Evolutionary conservation across 2,329 filamentous ascomycete species (phyloP).

Genomic region (Colletotrichum navitas): DNA sequence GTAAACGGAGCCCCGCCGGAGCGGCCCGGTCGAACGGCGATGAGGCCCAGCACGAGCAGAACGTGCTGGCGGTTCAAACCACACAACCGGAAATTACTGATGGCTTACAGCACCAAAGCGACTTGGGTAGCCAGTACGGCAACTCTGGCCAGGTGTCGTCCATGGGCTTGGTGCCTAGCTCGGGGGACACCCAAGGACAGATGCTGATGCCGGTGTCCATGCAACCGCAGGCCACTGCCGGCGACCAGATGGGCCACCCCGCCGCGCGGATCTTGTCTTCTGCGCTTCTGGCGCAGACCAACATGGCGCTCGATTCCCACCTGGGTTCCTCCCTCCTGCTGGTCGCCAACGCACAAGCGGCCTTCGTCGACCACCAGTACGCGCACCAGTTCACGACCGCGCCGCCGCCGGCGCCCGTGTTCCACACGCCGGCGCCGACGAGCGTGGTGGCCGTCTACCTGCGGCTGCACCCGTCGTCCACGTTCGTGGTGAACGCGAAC

Average conservation of each 20-base stretch:
- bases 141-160: constrained; percentile 33
- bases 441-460: constrained; percentile 74
- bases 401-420: constrained; percentile 43
- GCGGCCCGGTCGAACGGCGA: neutral
- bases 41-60: neutral
- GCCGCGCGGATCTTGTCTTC: constrained; percentile 32
- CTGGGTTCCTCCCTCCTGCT: constrained; percentile 56
- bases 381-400: constrained; percentile 47
- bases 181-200: constrained; percentile 28
- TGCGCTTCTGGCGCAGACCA: constrained; percentile 31
- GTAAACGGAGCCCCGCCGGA: constrained; percentile 26
- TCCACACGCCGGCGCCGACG: constrained; percentile 44
- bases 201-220: constrained; percentile 37
- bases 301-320: constrained; percentile 51
- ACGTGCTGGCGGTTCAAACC: constrained; percentile 1
- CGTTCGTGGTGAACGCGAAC: constrained; percentile 61
- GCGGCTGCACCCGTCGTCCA: constrained; percentile 75
- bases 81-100: constrained; percentile 38
- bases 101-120: constrained; percentile 13
- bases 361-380: constrained; percentile 52
- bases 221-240: constrained; percentile 29
- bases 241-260: constrained; percentile 29
- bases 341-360: constrained; percentile 53
- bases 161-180: constrained; percentile 33
- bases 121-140: constrained; percentile 30